Percentiles rank a stretch among this genome's conserved stretches.
Evolutionary conservation across 805 yeast genomes (phyloP).

Genomic region (Yarrowia divulgata): DNA sequence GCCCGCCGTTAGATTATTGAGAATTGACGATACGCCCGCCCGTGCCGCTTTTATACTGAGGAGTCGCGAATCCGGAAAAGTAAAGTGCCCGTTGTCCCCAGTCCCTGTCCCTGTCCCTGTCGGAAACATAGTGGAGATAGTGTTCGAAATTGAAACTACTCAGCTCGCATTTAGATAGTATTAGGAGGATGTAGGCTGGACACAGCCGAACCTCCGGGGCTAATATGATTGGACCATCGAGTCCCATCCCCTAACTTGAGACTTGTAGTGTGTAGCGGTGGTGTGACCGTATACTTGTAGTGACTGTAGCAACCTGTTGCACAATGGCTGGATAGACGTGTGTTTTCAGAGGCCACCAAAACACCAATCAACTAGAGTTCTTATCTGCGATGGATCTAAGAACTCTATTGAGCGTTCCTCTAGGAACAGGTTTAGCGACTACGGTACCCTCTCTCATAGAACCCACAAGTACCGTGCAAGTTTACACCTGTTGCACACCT

Average conservation of each 20-base stretch:
- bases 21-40: slow-evolving; percentile 9
- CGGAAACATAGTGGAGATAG: slow-evolving; percentile 3
- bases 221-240: slow-evolving; percentile 36
- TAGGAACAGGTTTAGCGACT: too few species aligned
- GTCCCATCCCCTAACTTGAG: slow-evolving; percentile 27
- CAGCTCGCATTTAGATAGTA: slow-evolving; percentile 19
- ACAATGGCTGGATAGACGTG: too few species aligned
- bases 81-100: slow-evolving; percentile 17
- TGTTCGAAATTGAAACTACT: not conserved
- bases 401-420: not conserved
- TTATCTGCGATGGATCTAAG: slow-evolving; percentile 1
- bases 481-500: too few species aligned
- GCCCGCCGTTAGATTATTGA: slow-evolving; percentile 17
- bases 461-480: too few species aligned
- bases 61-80: slow-evolving; percentile 25
- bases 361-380: not conserved
- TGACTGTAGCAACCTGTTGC: not conserved
- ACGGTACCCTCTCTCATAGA: too few species aligned
- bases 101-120: not conserved
- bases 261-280: slow-evolving; percentile 3
- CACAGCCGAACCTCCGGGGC: slow-evolving; percentile 35
- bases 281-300: not conserved
- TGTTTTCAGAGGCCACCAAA: too few species aligned
- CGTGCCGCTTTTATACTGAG: slow-evolving; percentile 29
- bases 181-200: slow-evolving; percentile 27